Conservation (phyloP, 352 stramenopile species). For the Pythium monospermum region DNA sequence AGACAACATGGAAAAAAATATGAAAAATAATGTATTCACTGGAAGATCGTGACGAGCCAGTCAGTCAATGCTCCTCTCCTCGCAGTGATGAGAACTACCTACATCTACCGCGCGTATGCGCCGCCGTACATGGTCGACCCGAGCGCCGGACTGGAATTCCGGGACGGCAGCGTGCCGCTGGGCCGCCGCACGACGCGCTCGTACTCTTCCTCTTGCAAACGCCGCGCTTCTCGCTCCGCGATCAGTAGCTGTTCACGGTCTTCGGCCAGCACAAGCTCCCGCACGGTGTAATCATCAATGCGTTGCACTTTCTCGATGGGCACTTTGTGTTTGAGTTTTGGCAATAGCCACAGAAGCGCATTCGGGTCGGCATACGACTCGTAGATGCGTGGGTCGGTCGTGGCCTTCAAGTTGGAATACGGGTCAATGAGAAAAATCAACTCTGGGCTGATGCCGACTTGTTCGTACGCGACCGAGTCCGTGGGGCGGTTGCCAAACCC, state of each 20-base stretch:
- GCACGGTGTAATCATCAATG: conserved; percentile 82
- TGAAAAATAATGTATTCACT: conserved; percentile 22
- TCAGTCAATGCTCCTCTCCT: no score
- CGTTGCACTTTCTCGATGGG: conserved; percentile 67
- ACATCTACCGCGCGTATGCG: neutral
- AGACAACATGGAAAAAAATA: conserved; percentile 5
- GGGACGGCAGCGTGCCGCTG: conserved; percentile 20
- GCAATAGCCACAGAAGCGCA: conserved; percentile 70
- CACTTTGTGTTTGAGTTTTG: conserved; percentile 77
- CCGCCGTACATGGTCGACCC: conserved; percentile 14
- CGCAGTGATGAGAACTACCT: neutral
- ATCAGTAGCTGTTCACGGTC: conserved; percentile 70
- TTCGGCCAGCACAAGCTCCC: conserved; percentile 68
- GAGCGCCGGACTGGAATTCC: neutral
- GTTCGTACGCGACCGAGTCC: conserved; percentile 71
- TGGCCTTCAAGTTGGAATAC: conserved; percentile 70
- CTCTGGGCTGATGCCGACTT: conserved; percentile 63
- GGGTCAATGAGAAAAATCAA: conserved; percentile 82
- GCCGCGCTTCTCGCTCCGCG: conserved; percentile 53
- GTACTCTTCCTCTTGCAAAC: conserved; percentile 67
- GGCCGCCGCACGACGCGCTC: conserved; percentile 19
- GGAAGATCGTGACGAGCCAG: no score
- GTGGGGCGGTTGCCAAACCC: conserved; percentile 83
- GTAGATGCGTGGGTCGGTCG: conserved; percentile 57
- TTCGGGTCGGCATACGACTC: conserved; percentile 82